A percentile compares a stretch with the other conserved stretches of the same genome.
Evolutionary conservation across 2,329 filamentous ascomycete species (phyloP).

Genomic region (Aspergillus awamori): DNA sequence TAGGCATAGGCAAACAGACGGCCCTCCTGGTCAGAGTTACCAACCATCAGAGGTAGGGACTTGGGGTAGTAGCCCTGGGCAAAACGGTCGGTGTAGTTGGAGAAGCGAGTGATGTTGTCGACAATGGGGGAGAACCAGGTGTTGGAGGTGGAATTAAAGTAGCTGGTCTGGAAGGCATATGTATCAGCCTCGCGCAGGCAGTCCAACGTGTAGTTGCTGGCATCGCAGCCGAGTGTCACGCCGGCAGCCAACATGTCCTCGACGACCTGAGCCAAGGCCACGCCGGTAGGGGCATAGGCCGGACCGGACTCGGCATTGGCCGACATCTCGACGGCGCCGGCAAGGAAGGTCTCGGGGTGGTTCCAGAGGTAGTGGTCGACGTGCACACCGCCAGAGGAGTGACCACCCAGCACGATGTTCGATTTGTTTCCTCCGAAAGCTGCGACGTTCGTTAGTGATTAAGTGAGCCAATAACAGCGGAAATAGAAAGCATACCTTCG

Average conservation of each 20-base stretch:
- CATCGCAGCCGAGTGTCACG: conserved; percentile 21
- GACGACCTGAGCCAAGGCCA: conserved; percentile 23
- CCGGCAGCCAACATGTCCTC: conserved; percentile 23
- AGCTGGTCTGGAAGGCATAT: conserved; percentile 25
- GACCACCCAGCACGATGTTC: conserved; percentile 26
- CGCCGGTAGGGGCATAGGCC: conserved; percentile 20
- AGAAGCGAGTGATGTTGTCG: conserved; percentile 25
- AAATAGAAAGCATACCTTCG: conserved; percentile 13
- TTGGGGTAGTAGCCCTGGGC: conserved; percentile 22
- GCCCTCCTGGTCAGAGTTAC: conserved; percentile 28
- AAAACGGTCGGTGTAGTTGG: conserved; percentile 25
- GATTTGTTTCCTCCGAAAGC: conserved; percentile 27
- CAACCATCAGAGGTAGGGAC: conserved; percentile 24
- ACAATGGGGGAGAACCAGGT: conserved; percentile 26
- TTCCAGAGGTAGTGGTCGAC: conserved; percentile 30
- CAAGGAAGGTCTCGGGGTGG: conserved; percentile 26
- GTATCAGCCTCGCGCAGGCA: conserved; percentile 24
- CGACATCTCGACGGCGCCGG: conserved; percentile 28
- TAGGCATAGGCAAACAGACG: conserved; percentile 24
- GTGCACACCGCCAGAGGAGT: conserved; percentile 26
- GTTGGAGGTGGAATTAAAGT: conserved; percentile 28
- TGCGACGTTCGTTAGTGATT: neutral
- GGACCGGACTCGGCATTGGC: conserved; percentile 27
- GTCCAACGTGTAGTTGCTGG: conserved; percentile 21
- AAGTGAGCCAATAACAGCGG: neutral